phyloP scores from a whole-genome alignment of 2,329 filamentous ascomycete genomes.

The Plectosphaerella plurivora region DNA sequence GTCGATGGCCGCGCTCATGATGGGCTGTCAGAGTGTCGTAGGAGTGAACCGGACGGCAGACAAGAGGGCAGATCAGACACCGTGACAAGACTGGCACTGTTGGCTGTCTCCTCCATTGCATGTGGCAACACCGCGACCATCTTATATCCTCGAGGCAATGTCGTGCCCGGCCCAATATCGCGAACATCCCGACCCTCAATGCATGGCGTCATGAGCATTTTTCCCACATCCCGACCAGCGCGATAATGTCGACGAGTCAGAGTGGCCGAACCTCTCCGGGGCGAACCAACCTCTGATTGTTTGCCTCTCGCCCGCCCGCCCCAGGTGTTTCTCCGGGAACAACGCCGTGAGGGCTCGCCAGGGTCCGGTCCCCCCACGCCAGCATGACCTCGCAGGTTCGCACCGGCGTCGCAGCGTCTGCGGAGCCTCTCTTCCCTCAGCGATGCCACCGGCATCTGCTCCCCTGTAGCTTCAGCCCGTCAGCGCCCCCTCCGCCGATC shows the following conservation, averaged over 20 bases:
- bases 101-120: not conserved
- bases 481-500: not conserved
- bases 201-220: slow-evolving; percentile 1
- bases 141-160: too few relatives aligned
- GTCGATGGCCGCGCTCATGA: not conserved
- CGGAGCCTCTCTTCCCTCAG: not conserved
- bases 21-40: not conserved
- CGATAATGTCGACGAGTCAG: not conserved
- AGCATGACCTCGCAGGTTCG: not conserved
- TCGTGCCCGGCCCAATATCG: not conserved
- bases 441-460: not conserved
- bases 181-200: not conserved
- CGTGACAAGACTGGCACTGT: not conserved
- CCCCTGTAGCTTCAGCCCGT: not conserved
- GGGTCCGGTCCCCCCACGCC: not conserved
- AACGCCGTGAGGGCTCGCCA: not conserved
- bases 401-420: too few relatives aligned
- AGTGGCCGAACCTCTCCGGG: not conserved
- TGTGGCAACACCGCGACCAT: not conserved
- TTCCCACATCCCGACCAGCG: not conserved
- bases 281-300: not conserved
- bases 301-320: not conserved
- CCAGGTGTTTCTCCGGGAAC: not conserved
- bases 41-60: not conserved
- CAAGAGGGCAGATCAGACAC: not conserved